Conservation (phyloP, 2,329 filamentous ascomycete species). For the Epichloe sylvatica region DNA sequence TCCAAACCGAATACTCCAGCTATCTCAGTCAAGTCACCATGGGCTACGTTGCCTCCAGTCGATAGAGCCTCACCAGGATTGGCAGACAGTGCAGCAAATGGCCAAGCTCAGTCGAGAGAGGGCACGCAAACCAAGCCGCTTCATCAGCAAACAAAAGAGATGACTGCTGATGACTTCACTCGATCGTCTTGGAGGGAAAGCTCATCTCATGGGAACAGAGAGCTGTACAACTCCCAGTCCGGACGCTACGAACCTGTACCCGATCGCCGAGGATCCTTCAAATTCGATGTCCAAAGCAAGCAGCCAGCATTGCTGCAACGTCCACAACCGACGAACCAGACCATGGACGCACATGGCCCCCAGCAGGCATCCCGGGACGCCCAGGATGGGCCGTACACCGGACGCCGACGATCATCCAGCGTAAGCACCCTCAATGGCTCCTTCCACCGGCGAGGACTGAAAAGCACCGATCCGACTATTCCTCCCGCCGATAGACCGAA, state of each 20-base stretch:
- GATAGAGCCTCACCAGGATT: slow-evolving; percentile 62
- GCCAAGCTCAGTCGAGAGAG: slow-evolving; percentile 42
- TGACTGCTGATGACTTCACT: slow-evolving; percentile 87
- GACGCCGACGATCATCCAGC: slow-evolving; percentile 77
- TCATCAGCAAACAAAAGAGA: slow-evolving; percentile 54
- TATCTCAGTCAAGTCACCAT: slow-evolving; percentile 73
- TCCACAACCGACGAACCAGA: slow-evolving; percentile 47
- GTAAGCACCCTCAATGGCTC: slow-evolving; percentile 75
- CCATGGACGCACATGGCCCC: slow-evolving; percentile 70
- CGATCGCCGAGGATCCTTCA: slow-evolving; percentile 58
- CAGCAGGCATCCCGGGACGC: slow-evolving; percentile 66
- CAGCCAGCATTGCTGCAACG: slow-evolving; percentile 72
- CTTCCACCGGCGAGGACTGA: slow-evolving; percentile 43
- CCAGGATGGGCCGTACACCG: slow-evolving; percentile 54
- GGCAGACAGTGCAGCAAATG: slow-evolving; percentile 36
- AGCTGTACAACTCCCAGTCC: slow-evolving; percentile 90
- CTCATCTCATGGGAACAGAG: slow-evolving; percentile 46
- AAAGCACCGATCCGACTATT: slow-evolving; percentile 27
- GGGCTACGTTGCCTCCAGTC: slow-evolving; percentile 74
- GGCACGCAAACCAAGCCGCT: slow-evolving; percentile 38
- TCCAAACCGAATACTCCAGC: slow-evolving; percentile 55
- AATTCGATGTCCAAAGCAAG: slow-evolving; percentile 52
- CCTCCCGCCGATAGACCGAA: slow-evolving; percentile 28
- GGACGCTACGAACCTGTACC: slow-evolving; percentile 81
- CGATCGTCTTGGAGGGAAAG: slow-evolving; percentile 72